These are phyloP conservation scores for Dictyostelium discoideum DNA, from an alignment of 78 protist species.

Conservation along the genomic window DNA sequence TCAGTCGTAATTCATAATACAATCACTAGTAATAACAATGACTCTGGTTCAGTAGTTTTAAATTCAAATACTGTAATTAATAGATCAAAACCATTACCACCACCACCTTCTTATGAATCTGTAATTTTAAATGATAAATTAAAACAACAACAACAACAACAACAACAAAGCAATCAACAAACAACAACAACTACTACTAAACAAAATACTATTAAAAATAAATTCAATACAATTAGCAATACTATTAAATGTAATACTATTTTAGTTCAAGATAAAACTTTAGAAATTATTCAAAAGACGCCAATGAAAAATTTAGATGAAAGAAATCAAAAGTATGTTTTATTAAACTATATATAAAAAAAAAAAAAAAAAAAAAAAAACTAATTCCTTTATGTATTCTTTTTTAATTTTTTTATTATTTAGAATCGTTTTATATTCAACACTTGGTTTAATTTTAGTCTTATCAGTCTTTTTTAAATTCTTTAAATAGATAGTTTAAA, in stretches of 20 bases:
- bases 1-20: not conserved
- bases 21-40: not conserved
- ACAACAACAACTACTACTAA: not conserved
- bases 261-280: not conserved
- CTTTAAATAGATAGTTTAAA: constrained; percentile 20
- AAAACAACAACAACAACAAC: not conserved
- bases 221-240: not conserved
- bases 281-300: not conserved
- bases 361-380: too few relatives aligned
- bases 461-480: constrained; percentile 10
- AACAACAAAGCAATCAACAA: not conserved
- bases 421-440: constrained; percentile 9
- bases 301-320: constrained; percentile 11
- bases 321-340: not conserved
- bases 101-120: not conserved
- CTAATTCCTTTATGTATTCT: not conserved
- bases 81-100: not conserved
- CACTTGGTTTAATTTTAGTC: not conserved
- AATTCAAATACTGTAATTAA: not conserved
- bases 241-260: not conserved
- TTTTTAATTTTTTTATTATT: not conserved
- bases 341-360: too few relatives aligned
- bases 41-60: constrained; percentile 1
- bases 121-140: constrained; percentile 23
- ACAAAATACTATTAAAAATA: not conserved